Conservation (phyloP, 768 basidiomycete genomes). For the Termitomyces eurrhizus region DNA sequence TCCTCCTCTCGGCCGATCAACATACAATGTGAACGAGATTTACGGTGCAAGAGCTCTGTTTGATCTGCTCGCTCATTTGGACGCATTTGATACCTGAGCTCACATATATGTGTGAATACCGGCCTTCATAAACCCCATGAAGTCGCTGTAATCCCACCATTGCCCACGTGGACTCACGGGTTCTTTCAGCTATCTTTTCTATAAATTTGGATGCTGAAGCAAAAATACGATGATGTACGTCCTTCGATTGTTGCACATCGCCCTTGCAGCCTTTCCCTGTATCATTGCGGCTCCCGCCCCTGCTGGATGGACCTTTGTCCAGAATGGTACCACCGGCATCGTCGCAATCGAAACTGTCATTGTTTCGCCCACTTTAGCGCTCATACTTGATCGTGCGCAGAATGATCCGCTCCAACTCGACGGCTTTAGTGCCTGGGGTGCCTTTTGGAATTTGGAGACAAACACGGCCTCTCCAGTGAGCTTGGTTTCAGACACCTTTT, state of each 20-base stretch:
- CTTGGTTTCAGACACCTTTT: conserved; percentile 10
- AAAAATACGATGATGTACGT: not conserved
- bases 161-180: not conserved
- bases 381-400: conserved; percentile 8
- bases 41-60: not conserved
- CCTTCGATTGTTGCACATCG: not conserved
- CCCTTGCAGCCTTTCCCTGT: not conserved
- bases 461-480: conserved; percentile 7
- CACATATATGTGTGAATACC: not conserved
- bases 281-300: not conserved
- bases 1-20: not conserved
- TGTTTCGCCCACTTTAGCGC: conserved; percentile 8
- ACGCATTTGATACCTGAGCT: not conserved
- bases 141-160: not conserved
- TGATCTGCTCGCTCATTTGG: not conserved
- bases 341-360: conserved; percentile 7
- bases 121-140: too few relatives aligned
- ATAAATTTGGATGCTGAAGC: not conserved
- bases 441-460: conserved; percentile 10
- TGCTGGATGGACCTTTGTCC: conserved; percentile 8
- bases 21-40: not conserved
- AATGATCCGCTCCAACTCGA: conserved; percentile 8
- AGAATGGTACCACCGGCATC: conserved; percentile 11
- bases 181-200: not conserved
- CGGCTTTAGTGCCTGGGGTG: conserved; percentile 9